These are phyloP conservation scores for Fusarium decemcellulare DNA, from an alignment of 2,329 filamentous ascomycete genomes.

Conservation along the genomic window DNA sequence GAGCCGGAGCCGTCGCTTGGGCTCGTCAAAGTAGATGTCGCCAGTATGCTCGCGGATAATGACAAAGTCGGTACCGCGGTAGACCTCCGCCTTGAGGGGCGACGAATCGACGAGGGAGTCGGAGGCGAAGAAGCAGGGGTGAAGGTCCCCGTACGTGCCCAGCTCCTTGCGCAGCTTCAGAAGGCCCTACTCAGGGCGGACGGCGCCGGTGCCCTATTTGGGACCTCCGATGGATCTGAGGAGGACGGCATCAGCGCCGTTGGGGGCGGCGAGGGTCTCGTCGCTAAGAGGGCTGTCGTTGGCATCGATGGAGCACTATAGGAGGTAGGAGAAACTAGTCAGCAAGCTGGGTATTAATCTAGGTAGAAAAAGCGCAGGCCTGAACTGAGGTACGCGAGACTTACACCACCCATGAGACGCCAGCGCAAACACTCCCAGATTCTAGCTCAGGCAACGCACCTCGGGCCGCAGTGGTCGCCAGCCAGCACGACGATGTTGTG, in stretches of 20 bases:
- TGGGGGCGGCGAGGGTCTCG: slow-evolving; percentile 85
- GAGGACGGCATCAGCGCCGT: slow-evolving; percentile 89
- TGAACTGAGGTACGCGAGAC: slow-evolving; percentile 49
- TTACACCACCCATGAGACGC: slow-evolving; percentile 91
- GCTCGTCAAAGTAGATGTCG: slow-evolving; percentile 95
- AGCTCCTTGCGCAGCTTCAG: slow-evolving; percentile 94
- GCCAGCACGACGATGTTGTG: slow-evolving; percentile 86
- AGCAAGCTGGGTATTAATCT: background rate
- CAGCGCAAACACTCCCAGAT: slow-evolving; percentile 53
- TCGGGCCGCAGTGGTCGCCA: slow-evolving; percentile 89
- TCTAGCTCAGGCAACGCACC: slow-evolving; percentile 62
- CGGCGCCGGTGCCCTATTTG: slow-evolving; percentile 90
- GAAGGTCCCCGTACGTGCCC: slow-evolving; percentile 93
- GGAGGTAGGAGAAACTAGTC: background rate
- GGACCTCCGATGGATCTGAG: slow-evolving; percentile 97
- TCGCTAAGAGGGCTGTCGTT: slow-evolving; percentile 85
- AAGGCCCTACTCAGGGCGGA: slow-evolving; percentile 94
- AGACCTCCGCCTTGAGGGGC: slow-evolving; percentile 88
- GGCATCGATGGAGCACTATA: slow-evolving; percentile 88
- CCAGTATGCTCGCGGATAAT: slow-evolving; percentile 93
- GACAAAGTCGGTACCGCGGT: slow-evolving; percentile 90
- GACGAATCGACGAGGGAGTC: slow-evolving; percentile 87
- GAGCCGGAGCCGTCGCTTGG: slow-evolving; percentile 80
- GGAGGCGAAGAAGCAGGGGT: slow-evolving; percentile 95
- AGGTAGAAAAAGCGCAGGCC: slow-evolving; percentile 5